phyloP scores from a whole-genome alignment of 2,329 filamentous ascomycete species.

The Venturia asperata region DNA sequence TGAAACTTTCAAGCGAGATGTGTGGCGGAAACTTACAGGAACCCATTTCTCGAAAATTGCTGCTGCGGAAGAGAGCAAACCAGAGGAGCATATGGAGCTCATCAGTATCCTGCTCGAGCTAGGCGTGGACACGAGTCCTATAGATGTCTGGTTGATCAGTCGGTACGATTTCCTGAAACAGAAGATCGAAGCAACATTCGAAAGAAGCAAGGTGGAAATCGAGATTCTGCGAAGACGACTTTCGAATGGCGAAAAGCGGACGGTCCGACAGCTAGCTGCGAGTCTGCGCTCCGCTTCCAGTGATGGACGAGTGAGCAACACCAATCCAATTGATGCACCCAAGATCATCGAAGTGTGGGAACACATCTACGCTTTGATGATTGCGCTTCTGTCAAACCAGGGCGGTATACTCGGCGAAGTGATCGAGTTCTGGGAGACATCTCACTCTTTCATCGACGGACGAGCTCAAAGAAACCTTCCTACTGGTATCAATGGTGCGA shows the following conservation, averaged over 20 bases:
- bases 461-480: conserved; percentile 75
- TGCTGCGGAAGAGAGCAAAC: conserved; percentile 43
- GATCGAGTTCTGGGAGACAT: conserved; percentile 87
- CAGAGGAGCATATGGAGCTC: conserved; percentile 84
- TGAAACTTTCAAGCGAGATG: conserved; percentile 75
- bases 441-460: conserved; percentile 82
- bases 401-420: conserved; percentile 83
- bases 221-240: conserved; percentile 81
- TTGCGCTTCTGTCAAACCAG: conserved; percentile 61
- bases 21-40: conserved; percentile 74
- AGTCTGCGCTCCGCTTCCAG: conserved; percentile 61
- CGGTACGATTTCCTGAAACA: conserved; percentile 83
- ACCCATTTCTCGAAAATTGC: conserved; percentile 48
- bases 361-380: conserved; percentile 69
- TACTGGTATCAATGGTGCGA: conserved; percentile 72
- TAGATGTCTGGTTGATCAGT: conserved; percentile 91
- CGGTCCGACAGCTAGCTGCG: conserved; percentile 59
- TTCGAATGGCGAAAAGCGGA: conserved; percentile 65
- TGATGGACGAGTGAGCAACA: conserved; percentile 34
- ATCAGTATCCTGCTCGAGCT: conserved; percentile 86
- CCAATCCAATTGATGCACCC: conserved; percentile 63
- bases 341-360: conserved; percentile 91
- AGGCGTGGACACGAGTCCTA: conserved; percentile 90
- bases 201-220: conserved; percentile 84
- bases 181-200: conserved; percentile 71